phyloP scores from a whole-genome alignment of 2,329 filamentous ascomycete species.

The Amphichorda felina region DNA sequence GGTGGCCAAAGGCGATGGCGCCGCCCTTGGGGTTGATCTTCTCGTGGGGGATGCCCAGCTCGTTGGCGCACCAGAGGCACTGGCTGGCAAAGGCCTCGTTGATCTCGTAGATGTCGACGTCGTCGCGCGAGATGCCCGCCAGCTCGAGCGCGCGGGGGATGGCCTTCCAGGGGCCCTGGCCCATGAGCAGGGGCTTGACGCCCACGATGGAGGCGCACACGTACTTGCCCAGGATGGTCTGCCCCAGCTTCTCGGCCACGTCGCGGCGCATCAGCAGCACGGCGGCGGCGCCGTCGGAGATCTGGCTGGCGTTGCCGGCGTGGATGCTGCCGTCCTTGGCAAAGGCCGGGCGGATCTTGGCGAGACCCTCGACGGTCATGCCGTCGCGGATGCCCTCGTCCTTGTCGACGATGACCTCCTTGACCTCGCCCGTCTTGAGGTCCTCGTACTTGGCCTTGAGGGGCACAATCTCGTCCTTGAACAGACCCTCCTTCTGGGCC shows the following conservation, averaged over 20 bases:
- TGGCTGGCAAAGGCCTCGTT: slow-evolving; percentile 98
- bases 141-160: slow-evolving; percentile 87
- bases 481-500: slow-evolving; percentile 81
- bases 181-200: slow-evolving; percentile 90
- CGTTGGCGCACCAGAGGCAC: slow-evolving; percentile 85
- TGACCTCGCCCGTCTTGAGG: slow-evolving; percentile 78
- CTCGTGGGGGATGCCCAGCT: slow-evolving; percentile 68
- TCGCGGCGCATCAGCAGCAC: slow-evolving; percentile 92
- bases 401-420: slow-evolving; percentile 67
- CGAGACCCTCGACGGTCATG: slow-evolving; percentile 78
- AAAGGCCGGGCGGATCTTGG: slow-evolving; percentile 84
- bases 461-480: slow-evolving; percentile 83
- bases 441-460: slow-evolving; percentile 80
- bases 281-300: slow-evolving; percentile 90
- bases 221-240: slow-evolving; percentile 86
- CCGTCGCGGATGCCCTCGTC: slow-evolving; percentile 83
- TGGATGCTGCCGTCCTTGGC: slow-evolving; percentile 88
- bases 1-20: slow-evolving; percentile 92
- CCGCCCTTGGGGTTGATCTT: slow-evolving; percentile 98
- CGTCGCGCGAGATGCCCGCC: slow-evolving; percentile 73
- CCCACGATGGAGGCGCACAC: slow-evolving; percentile 77
- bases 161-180: slow-evolving; percentile 87
- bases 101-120: slow-evolving; percentile 97
- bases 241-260: slow-evolving; percentile 77
- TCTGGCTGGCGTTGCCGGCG: slow-evolving; percentile 90